phyloP scores from a whole-genome alignment of 2,329 filamentous ascomycete genomes.

The Fusarium concolor region DNA sequence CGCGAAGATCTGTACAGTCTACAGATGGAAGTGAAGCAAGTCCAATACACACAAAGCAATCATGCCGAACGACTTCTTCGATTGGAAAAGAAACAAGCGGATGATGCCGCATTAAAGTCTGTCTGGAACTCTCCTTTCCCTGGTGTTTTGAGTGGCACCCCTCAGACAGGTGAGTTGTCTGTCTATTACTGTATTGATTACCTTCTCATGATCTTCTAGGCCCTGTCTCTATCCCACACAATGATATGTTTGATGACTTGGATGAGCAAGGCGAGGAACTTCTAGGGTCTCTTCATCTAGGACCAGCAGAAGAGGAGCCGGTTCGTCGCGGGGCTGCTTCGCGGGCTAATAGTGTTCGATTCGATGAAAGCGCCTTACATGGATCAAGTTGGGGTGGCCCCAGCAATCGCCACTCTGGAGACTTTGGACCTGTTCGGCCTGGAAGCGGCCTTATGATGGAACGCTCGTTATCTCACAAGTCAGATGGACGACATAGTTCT shows the following conservation, averaged over 20 bases:
- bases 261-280: conserved; percentile 87
- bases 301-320: conserved; percentile 83
- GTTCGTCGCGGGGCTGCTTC: conserved; percentile 88
- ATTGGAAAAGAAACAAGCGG: conserved; percentile 74
- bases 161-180: conserved; percentile 79
- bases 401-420: conserved; percentile 82
- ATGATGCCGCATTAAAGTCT: conserved; percentile 79
- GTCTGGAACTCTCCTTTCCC: conserved; percentile 96
- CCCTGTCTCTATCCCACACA: conserved; percentile 80
- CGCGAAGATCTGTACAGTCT: conserved; percentile 75
- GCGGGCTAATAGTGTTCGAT: conserved; percentile 95
- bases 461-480: conserved; percentile 92
- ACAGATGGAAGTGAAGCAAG: conserved; percentile 77
- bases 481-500: conserved; percentile 93
- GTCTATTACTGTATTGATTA: neutral
- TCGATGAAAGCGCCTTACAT: conserved; percentile 94
- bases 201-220: conserved; percentile 63
- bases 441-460: conserved; percentile 90
- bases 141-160: conserved; percentile 82
- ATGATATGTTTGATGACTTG: conserved; percentile 88
- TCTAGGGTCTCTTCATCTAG: conserved; percentile 83
- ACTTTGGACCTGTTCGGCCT: conserved; percentile 81
- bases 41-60: conserved; percentile 71
- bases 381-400: conserved; percentile 84
- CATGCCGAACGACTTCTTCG: conserved; percentile 71